These are phyloP conservation scores for Gliomastix tumulicola DNA, from an alignment of 2,329 filamentous ascomycete species.

Conservation along the genomic window DNA sequence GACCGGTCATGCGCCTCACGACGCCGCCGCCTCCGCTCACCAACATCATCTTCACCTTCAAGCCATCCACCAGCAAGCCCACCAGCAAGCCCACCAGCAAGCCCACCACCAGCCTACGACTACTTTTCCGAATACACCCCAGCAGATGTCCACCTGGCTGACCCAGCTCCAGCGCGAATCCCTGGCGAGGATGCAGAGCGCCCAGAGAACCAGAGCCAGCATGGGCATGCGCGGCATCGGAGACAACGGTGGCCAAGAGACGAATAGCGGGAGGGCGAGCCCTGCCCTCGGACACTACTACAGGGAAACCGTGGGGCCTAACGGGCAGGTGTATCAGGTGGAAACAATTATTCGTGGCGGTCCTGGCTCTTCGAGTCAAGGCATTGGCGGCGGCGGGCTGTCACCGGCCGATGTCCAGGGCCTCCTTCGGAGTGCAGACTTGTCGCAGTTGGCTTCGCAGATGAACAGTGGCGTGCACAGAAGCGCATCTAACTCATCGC, in stretches of 20 bases:
- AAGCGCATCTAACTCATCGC: conserved; percentile 38
- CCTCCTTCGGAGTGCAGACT: conserved; percentile 37
- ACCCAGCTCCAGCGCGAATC: conserved; percentile 40
- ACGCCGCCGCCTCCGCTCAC: neutral
- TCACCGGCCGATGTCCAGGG: conserved; percentile 37
- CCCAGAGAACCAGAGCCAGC: conserved; percentile 31
- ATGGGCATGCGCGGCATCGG: conserved; percentile 32
- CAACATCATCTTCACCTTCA: neutral
- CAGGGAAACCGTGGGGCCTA: conserved; percentile 22
- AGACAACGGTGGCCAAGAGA: conserved; percentile 13
- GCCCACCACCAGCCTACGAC: conserved; percentile 23
- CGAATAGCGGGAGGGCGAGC: conserved; percentile 16
- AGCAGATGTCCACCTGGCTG: conserved; percentile 36
- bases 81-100: conserved; percentile 7
- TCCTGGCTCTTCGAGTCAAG: neutral
- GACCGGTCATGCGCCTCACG: no score
- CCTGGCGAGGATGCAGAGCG: conserved; percentile 31
- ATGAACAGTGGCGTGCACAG: conserved; percentile 40
- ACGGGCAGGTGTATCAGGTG: conserved; percentile 24
- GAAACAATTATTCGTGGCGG: conserved; percentile 20
- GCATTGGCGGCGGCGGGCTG: conserved; percentile 9
- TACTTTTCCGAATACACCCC: no score
- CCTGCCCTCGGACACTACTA: conserved; percentile 22
- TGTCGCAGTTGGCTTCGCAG: conserved; percentile 30
- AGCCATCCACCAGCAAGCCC: neutral